Evolutionary conservation across 1,284 basidiomycete genomes (phyloP).

Genomic region (Testicularia cyperi): DNA sequence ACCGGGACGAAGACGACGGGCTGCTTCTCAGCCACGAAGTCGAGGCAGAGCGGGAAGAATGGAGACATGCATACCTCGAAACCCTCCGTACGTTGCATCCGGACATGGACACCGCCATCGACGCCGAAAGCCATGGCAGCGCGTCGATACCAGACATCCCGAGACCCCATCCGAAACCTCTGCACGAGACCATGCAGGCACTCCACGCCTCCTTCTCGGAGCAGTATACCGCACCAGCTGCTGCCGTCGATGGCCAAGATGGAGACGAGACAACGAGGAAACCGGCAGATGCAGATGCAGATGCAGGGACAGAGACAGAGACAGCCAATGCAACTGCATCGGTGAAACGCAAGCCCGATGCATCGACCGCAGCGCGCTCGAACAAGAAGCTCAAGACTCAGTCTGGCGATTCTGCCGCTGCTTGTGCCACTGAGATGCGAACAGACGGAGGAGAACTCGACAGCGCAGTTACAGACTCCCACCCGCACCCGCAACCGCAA

Average conservation of each 20-base stretch:
- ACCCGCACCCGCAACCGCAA: background rate
- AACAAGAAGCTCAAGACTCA: background rate
- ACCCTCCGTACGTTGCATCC: slow-evolving; percentile 2
- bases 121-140: no score
- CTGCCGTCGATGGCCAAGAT: background rate
- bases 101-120: slow-evolving; percentile 1
- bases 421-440: background rate
- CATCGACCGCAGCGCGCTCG: background rate
- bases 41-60: slow-evolving; percentile 61
- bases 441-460: background rate
- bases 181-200: slow-evolving; percentile 22
- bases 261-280: no score
- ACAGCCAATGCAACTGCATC: background rate
- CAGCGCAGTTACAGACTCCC: background rate
- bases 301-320: no score
- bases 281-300: no score
- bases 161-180: slow-evolving; percentile 34
- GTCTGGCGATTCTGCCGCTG: background rate
- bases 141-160: slow-evolving; percentile 40
- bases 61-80: slow-evolving; percentile 66
- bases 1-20: slow-evolving; percentile 80
- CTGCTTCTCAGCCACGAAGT: slow-evolving; percentile 64
- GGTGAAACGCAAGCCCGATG: background rate
- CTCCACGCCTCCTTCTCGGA: background rate
- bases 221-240: slow-evolving; percentile 1